Conservation (phyloP, 495 filamentous ascomycete species). For the Hypoxylon cercidicola region DNA sequence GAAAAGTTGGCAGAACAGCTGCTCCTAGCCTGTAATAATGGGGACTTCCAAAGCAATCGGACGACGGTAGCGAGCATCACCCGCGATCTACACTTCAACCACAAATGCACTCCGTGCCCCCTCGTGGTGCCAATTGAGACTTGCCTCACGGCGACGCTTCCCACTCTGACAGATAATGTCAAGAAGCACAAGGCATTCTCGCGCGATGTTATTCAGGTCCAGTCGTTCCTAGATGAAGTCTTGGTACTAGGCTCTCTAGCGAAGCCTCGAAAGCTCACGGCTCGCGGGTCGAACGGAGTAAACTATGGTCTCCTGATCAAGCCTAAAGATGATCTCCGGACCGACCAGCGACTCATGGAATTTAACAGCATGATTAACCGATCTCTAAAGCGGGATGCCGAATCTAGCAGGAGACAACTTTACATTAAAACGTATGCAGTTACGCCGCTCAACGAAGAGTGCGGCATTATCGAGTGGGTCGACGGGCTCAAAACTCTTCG, state of each 20-base stretch:
- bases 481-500: slow-evolving; percentile 92
- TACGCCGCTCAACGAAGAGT: slow-evolving; percentile 96
- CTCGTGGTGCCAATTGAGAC: slow-evolving; percentile 89
- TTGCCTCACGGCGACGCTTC: slow-evolving; percentile 83
- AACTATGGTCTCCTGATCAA: slow-evolving; percentile 93
- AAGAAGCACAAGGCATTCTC: slow-evolving; percentile 86
- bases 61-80: slow-evolving; percentile 73
- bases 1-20: slow-evolving; percentile 87
- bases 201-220: slow-evolving; percentile 63
- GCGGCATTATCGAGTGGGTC: slow-evolving; percentile 99
- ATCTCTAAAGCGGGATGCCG: slow-evolving; percentile 87
- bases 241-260: slow-evolving; percentile 91
- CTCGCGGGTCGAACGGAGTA: slow-evolving; percentile 87
- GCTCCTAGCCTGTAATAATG: slow-evolving; percentile 79
- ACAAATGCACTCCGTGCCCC: slow-evolving; percentile 80
- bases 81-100: slow-evolving; percentile 82
- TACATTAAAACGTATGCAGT: slow-evolving; percentile 98
- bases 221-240: slow-evolving; percentile 82
- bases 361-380: slow-evolving; percentile 99
- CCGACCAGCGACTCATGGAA: slow-evolving; percentile 98
- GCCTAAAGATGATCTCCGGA: slow-evolving; percentile 96
- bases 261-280: slow-evolving; percentile 88
- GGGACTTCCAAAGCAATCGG: slow-evolving; percentile 73
- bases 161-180: slow-evolving; percentile 74
- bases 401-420: slow-evolving; percentile 80